Percentiles rank a stretch among this genome's conserved stretches.
phyloP scores from a whole-genome alignment of 2,329 filamentous ascomycete species.

The Colletotrichum abscissum region DNA sequence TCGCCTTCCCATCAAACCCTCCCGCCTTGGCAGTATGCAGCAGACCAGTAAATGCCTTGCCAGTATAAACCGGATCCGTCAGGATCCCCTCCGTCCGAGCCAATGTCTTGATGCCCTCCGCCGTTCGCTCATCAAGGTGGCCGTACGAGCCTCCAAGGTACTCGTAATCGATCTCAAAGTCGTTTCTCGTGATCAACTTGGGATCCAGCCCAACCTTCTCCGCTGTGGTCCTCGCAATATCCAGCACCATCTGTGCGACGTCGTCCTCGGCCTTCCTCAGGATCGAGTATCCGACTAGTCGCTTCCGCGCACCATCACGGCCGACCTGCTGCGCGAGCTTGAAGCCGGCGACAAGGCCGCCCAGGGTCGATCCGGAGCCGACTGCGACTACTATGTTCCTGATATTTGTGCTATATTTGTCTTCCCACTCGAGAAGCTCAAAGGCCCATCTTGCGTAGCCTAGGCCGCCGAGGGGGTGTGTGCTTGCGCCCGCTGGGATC shows the following conservation, averaged over 20 bases:
- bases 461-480: constrained; percentile 73
- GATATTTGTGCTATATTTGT: constrained; percentile 64
- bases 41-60: constrained; percentile 33
- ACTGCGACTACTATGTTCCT: constrained; percentile 68
- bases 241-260: not conserved
- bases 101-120: constrained; percentile 21
- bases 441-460: constrained; percentile 75
- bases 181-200: constrained; percentile 15
- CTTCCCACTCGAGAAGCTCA: constrained; percentile 69
- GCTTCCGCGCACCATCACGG: not conserved
- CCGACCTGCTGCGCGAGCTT: constrained; percentile 62
- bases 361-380: constrained; percentile 73
- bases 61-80: constrained; percentile 31
- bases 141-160: constrained; percentile 27
- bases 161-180: constrained; percentile 25
- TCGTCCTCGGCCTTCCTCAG: not conserved
- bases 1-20: constrained; percentile 6
- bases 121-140: constrained; percentile 20
- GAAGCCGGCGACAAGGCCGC: constrained; percentile 74
- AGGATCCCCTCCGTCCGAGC: constrained; percentile 29
- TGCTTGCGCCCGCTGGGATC: constrained; percentile 72
- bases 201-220: constrained; percentile 14
- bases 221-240: constrained; percentile 20
- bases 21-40: constrained; percentile 21
- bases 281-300: constrained; percentile 27